These are phyloP conservation scores for Aspergillus mulundensis DNA, from an alignment of 495 filamentous ascomycete genomes.

Conservation along the genomic window DNA sequence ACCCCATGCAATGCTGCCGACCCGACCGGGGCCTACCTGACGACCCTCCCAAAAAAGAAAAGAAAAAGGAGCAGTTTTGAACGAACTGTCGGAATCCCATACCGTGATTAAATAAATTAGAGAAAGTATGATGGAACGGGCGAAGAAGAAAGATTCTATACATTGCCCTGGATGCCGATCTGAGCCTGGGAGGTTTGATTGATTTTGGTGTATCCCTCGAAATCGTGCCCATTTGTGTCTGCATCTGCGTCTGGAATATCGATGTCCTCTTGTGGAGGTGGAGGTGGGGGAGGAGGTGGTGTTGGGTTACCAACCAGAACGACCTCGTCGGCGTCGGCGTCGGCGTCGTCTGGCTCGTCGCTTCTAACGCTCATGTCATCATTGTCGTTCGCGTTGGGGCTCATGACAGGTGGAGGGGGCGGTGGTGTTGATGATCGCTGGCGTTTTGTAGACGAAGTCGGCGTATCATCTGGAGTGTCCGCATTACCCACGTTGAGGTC, in stretches of 20 bases:
- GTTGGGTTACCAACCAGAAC: slow-evolving; percentile 15
- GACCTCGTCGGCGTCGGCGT: slow-evolving; percentile 16
- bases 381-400: slow-evolving; percentile 24
- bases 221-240: neutral
- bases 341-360: slow-evolving; percentile 2
- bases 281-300: slow-evolving; percentile 23
- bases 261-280: slow-evolving; percentile 15
- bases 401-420: slow-evolving; percentile 25
- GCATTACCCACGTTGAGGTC: slow-evolving; percentile 30
- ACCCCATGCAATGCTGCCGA: slow-evolving; percentile 11
- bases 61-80: neutral
- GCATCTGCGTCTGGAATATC: slow-evolving; percentile 3
- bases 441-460: slow-evolving; percentile 31
- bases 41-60: slow-evolving; percentile 5
- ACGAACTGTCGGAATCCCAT: neutral
- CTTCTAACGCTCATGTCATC: slow-evolving; percentile 18
- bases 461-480: slow-evolving; percentile 17
- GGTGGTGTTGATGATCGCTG: slow-evolving; percentile 38
- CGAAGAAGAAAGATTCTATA: slow-evolving; percentile 14
- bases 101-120: neutral
- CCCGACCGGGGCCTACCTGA: slow-evolving; percentile 3
- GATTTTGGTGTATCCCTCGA: slow-evolving; percentile 7
- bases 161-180: slow-evolving; percentile 24
- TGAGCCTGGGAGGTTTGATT: slow-evolving; percentile 17
- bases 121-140: neutral